A percentile compares a stretch with the other conserved stretches of the same genome.
These are phyloP conservation scores for Viridothelium virens DNA, from an alignment of 495 filamentous ascomycete species.

Conservation along the genomic window DNA sequence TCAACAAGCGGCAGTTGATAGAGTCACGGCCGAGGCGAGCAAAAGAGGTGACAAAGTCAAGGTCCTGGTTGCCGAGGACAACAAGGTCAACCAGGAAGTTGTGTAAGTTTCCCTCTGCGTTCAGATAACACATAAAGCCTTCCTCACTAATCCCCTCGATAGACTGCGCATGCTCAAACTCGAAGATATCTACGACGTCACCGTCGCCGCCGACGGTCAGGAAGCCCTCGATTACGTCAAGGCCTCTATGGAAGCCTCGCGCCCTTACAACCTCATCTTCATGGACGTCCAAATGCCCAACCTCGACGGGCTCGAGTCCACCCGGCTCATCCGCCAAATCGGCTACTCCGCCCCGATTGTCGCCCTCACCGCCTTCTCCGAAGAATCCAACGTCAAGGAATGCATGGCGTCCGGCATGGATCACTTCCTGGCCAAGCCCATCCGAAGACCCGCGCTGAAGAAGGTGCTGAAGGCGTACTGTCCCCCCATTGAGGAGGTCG, in stretches of 20 bases:
- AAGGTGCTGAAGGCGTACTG: conserved; percentile 68
- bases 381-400: conserved; percentile 74
- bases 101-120: conserved; percentile 37
- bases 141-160: neutral
- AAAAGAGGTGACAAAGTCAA: conserved; percentile 55
- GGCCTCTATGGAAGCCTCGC: conserved; percentile 62
- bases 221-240: conserved; percentile 83
- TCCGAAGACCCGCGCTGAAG: conserved; percentile 73
- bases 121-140: neutral
- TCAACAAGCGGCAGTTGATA: conserved; percentile 47
- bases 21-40: conserved; percentile 37
- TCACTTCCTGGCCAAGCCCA: conserved; percentile 62
- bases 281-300: conserved; percentile 98
- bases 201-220: conserved; percentile 59
- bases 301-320: conserved; percentile 80
- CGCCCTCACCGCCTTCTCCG: conserved; percentile 80
- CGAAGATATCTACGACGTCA: conserved; percentile 54
- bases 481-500: conserved; percentile 50
- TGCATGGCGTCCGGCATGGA: conserved; percentile 43
- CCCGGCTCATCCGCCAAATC: conserved; percentile 75
- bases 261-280: conserved; percentile 75
- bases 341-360: conserved; percentile 87
- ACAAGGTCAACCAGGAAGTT: conserved; percentile 90
- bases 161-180: conserved; percentile 59
- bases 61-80: conserved; percentile 91